phyloP scores from a whole-genome alignment of 2,329 filamentous ascomycete species.

The Arthrobotrys megalospora region DNA sequence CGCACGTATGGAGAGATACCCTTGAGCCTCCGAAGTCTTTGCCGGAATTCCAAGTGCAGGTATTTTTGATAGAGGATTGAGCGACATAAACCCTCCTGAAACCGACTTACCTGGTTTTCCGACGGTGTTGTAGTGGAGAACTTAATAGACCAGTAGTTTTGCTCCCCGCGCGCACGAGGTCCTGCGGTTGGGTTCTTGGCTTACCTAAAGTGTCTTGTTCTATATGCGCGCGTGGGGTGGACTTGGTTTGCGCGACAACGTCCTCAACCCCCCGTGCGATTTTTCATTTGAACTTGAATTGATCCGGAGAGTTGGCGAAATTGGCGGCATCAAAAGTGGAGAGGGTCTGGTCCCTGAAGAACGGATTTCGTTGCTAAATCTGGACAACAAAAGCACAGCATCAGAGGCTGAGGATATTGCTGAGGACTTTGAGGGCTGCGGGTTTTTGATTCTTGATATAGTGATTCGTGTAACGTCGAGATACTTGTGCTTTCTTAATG shows the following conservation, averaged over 20 bases:
- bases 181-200: constrained; percentile 44
- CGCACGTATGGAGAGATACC: constrained; percentile 28
- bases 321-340: constrained; percentile 11
- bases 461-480: constrained; percentile 14
- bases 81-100: constrained; percentile 41
- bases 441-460: not conserved
- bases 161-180: constrained; percentile 45
- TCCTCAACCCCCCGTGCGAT: not conserved
- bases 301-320: constrained; percentile 31
- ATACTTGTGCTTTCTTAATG: constrained; percentile 7
- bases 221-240: constrained; percentile 32
- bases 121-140: constrained; percentile 19
- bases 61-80: constrained; percentile 8
- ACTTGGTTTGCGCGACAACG: constrained; percentile 8
- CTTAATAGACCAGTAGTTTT: constrained; percentile 49
- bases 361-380: constrained; percentile 15
- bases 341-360: not conserved
- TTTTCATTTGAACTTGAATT: constrained; percentile 16
- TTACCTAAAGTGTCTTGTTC: constrained; percentile 39
- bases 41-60: constrained; percentile 17
- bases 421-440: constrained; percentile 3
- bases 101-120: constrained; percentile 41
- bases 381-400: constrained; percentile 9
- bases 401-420: not conserved
- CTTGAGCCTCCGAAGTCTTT: constrained; percentile 29